Conservation (phyloP, 495 filamentous ascomycete species). For the Talaromyces liani region DNA sequence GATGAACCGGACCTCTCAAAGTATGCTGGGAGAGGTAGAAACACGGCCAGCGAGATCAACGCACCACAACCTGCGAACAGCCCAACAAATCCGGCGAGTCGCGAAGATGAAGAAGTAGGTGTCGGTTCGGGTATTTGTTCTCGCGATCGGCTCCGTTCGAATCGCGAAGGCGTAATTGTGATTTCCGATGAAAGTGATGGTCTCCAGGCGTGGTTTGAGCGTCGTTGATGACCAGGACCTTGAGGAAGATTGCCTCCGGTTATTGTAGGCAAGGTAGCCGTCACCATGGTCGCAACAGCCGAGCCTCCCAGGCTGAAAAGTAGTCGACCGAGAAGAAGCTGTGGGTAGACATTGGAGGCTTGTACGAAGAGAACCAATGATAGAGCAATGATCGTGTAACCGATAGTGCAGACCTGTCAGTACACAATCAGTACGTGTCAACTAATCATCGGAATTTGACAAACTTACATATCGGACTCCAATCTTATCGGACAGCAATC, state of each 20-base stretch:
- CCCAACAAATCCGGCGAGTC: constrained; percentile 82
- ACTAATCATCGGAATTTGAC: too few species aligned
- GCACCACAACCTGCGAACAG: constrained; percentile 90
- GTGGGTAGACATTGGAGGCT: constrained; percentile 79
- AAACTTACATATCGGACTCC: constrained; percentile 60
- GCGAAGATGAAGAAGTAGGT: constrained; percentile 39
- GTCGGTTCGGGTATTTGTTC: constrained; percentile 10
- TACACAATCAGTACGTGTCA: not conserved
- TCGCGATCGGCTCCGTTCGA: constrained; percentile 15
- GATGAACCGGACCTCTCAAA: constrained; percentile 62
- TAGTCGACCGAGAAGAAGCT: constrained; percentile 76
- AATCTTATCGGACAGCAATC: constrained; percentile 78
- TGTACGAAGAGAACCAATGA: constrained; percentile 76
- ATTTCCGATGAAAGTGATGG: constrained; percentile 53
- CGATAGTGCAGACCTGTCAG: constrained; percentile 60
- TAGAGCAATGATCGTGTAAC: constrained; percentile 72
- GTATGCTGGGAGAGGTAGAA: constrained; percentile 77
- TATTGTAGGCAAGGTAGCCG: constrained; percentile 84
- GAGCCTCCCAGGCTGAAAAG: constrained; percentile 87
- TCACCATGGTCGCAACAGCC: constrained; percentile 96
- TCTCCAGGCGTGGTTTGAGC: constrained; percentile 15
- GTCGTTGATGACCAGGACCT: not conserved
- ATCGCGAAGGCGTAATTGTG: constrained; percentile 54
- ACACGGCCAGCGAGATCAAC: constrained; percentile 68
- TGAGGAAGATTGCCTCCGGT: constrained; percentile 37